Evolutionary conservation across 176 grass and related monocot species (phyloP).

Genomic region (Aegilops umbellulata): DNA sequence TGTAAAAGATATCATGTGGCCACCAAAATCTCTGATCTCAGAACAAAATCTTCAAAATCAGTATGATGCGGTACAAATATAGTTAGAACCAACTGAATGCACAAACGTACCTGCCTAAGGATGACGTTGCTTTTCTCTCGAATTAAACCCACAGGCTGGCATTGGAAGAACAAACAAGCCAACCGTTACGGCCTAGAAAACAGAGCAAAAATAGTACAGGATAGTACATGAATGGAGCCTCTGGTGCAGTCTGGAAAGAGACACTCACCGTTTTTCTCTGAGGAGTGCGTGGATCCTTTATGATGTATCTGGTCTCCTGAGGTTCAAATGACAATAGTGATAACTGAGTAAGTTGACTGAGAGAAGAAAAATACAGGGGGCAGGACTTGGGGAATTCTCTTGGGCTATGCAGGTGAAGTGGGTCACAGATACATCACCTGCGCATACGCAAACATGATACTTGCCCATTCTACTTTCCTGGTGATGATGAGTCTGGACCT

Average conservation of each 20-base stretch:
- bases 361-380: no score
- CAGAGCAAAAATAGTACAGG: not conserved
- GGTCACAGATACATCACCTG: conserved; percentile 53
- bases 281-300: conserved; percentile 67
- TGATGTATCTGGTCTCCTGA: conserved; percentile 84
- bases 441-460: conserved; percentile 70
- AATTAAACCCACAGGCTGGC: conserved; percentile 74
- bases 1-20: not conserved
- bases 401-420: not conserved
- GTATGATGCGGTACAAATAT: not conserved
- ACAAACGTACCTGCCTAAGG: conserved; percentile 62
- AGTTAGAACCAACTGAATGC: not conserved
- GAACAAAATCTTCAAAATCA: not conserved
- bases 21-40: not conserved
- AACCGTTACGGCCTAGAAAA: not conserved
- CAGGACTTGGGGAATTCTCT: no score
- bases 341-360: not conserved
- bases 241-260: not conserved
- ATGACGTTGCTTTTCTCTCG: conserved; percentile 83
- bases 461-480: conserved; percentile 86
- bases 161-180: conserved; percentile 27
- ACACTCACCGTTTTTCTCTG: conserved; percentile 45
- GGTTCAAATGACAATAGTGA: conserved; percentile 27
- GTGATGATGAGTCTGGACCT: conserved; percentile 67
- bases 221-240: not conserved